Base-by-base conservation (phyloP, 2,329 filamentous ascomycete genomes). In the Fusarium nematophilum region DNA sequence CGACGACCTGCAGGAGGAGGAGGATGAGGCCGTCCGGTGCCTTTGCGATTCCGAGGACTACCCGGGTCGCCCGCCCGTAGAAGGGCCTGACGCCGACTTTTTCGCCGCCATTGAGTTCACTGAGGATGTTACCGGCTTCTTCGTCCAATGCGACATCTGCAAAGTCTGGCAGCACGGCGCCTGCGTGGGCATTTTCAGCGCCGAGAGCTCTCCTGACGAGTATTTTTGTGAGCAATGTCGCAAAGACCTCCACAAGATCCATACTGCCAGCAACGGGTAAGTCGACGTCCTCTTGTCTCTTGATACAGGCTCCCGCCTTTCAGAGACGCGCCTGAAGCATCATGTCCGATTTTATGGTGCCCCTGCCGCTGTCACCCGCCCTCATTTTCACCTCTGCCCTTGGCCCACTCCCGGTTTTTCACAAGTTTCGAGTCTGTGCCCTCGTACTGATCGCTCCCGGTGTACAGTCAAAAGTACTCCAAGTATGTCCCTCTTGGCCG, bases 161-260 rank as follows among this genome's bases (percentile, higher is more conserved):
- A 96, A 96, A 74, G 95, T 98, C 62, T 99, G 94, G 95, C 95
- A 99, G 75, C 95, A 99, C 74, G 95, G 95, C 70, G 94, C 93
- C 57, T 99, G 95, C 72, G 94, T 99, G 56, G 94, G 95, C 57
- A 97, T 99, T 71, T 93, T 96, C 80, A 95, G 95, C 66, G 94
- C 97, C 76, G 90, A 91, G 66, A 89, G 90, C 74, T 94, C 92
- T 64, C 95, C 95, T 9, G 94, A 98, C 49, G 93, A 98, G 76
- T 99, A 99, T 79, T 99, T 95, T 73, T 99, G 95, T 78, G 95
- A 99, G 78, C 86, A 92, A 75, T 99, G 95, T 78, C 89, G 91
- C 65, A 93, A 93, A 73, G 93, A 97, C 73, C 83, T 96, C 46
- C 95, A 99, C 81, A 92, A 88, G 72, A 89, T 97, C 62, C 89